Evolutionary conservation across 805 yeast species (phyloP).

Genomic region (Nakazawaea laoshanensis): DNA sequence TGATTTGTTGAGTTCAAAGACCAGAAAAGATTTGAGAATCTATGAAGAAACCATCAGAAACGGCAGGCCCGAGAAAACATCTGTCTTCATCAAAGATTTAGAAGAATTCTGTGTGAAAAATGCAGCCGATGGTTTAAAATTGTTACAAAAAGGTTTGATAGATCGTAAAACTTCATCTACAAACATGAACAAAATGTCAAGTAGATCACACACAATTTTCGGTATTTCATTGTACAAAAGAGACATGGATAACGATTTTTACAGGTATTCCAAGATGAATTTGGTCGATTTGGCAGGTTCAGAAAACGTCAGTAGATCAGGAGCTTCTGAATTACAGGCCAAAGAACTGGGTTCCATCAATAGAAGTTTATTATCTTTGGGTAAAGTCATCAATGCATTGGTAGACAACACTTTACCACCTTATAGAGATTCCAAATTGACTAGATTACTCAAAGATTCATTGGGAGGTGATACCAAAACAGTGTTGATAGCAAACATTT

Average conservation of each 20-base stretch:
- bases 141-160: conserved; percentile 48
- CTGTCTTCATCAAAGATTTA: conserved; percentile 43
- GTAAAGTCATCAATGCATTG: conserved; percentile 75
- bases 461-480: conserved; percentile 86
- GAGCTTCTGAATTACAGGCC: conserved; percentile 80
- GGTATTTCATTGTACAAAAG: conserved; percentile 51
- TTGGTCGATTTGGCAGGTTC: conserved; percentile 94
- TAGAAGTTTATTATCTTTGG: conserved; percentile 79
- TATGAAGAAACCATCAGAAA: conserved; percentile 23
- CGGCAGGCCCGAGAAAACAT: conserved; percentile 24
- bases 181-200: conserved; percentile 63
- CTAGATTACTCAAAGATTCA: conserved; percentile 68
- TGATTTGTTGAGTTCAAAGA: conserved; percentile 33
- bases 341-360: conserved; percentile 92
- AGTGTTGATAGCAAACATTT: conserved; percentile 77
- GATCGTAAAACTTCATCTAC: conserved; percentile 65
- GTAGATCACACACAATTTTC: conserved; percentile 73
- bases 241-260: conserved; percentile 21
- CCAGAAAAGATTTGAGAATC: conserved; percentile 25
- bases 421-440: conserved; percentile 64
- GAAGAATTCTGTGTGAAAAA: conserved; percentile 50
- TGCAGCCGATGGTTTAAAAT: conserved; percentile 47
- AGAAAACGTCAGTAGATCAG: conserved; percentile 81
- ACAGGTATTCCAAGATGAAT: conserved; percentile 33
- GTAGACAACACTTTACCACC: conserved; percentile 72